These are phyloP conservation scores for Manihot esculenta DNA, from an alignment of 441 rosid species.

Conservation along the genomic window DNA sequence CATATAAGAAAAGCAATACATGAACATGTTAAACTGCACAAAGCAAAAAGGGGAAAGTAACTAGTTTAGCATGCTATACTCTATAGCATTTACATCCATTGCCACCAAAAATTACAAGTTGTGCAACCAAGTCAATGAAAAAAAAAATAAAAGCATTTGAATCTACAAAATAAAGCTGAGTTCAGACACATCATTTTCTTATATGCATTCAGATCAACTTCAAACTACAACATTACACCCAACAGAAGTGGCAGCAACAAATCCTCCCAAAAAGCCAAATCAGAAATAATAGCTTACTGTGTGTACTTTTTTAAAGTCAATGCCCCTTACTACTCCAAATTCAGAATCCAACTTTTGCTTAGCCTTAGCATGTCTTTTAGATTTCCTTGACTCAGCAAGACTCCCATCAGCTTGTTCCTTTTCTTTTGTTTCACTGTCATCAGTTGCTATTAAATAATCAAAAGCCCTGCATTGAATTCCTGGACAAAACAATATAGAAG, in stretches of 20 bases:
- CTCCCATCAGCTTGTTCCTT: constrained; percentile 48
- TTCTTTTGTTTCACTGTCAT: constrained; percentile 59
- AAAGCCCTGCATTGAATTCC: constrained; percentile 99
- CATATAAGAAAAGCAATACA: not conserved
- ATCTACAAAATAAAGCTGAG: not conserved
- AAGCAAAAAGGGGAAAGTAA: not conserved
- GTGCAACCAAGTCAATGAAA: not conserved
- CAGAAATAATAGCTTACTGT: constrained; percentile 50
- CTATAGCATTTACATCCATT: no score
- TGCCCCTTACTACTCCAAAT: constrained; percentile 96
- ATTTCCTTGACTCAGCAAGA: constrained; percentile 40
- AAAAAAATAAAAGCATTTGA: not conserved
- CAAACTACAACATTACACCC: not conserved
- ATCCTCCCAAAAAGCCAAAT: constrained; percentile 6
- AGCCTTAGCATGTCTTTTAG: constrained; percentile 45
- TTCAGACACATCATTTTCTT: not conserved
- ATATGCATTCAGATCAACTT: not conserved
- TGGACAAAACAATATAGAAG: constrained; percentile 34
- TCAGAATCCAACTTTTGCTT: constrained; percentile 73
- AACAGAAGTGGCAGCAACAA: not conserved
- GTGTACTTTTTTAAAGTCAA: constrained; percentile 90
- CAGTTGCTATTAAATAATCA: constrained; percentile 91
- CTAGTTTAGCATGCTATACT: no score
- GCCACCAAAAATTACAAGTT: not conserved
- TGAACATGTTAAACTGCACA: not conserved